A percentile compares a stretch with the other conserved stretches of the same genome.
Conservation (phyloP, 2,329 filamentous ascomycete species). For the Paecilomyces dactylethromorphus region DNA sequence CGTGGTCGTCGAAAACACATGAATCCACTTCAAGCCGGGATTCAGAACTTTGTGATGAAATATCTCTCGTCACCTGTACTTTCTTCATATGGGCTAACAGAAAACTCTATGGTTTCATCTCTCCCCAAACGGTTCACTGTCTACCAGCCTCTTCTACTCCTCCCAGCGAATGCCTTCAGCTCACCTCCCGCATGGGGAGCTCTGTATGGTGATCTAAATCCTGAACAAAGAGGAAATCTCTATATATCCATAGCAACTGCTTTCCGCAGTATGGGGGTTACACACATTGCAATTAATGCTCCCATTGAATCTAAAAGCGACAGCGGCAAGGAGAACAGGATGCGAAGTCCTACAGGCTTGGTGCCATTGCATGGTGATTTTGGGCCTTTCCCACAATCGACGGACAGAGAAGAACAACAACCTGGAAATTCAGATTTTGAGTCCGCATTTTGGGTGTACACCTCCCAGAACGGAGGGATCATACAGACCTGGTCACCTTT, state of each 20-base stretch:
- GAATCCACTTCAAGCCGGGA: constrained; percentile 26
- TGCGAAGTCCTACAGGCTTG: constrained; percentile 67
- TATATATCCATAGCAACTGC: constrained; percentile 35
- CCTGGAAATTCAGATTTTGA: constrained; percentile 51
- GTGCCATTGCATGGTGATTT: constrained; percentile 69
- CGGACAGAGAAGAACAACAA: constrained; percentile 11
- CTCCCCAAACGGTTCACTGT: constrained; percentile 46
- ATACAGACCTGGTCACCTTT: constrained; percentile 78
- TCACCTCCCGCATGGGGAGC: constrained; percentile 19
- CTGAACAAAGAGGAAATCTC: constrained; percentile 26
- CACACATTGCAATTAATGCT: constrained; percentile 54
- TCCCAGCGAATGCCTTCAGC: constrained; percentile 44
- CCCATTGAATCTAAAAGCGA: constrained; percentile 42
- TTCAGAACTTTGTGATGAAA: constrained; percentile 22
- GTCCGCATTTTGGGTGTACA: constrained; percentile 69
- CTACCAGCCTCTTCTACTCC: constrained; percentile 53
- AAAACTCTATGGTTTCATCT: constrained; percentile 10
- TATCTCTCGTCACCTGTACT: constrained; percentile 11
- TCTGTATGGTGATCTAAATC: constrained; percentile 20
- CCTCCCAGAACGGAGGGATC: constrained; percentile 70
- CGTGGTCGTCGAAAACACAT: constrained; percentile 6
- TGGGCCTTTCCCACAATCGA: constrained; percentile 43
- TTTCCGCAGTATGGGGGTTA: constrained; percentile 35
- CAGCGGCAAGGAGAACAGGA: constrained; percentile 54
- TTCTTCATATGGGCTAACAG: constrained; percentile 8